A percentile compares a stretch with the other conserved stretches of the same genome.
phyloP scores from a whole-genome alignment of 2,329 filamentous ascomycete genomes.

The Botrytis byssoidea region DNA sequence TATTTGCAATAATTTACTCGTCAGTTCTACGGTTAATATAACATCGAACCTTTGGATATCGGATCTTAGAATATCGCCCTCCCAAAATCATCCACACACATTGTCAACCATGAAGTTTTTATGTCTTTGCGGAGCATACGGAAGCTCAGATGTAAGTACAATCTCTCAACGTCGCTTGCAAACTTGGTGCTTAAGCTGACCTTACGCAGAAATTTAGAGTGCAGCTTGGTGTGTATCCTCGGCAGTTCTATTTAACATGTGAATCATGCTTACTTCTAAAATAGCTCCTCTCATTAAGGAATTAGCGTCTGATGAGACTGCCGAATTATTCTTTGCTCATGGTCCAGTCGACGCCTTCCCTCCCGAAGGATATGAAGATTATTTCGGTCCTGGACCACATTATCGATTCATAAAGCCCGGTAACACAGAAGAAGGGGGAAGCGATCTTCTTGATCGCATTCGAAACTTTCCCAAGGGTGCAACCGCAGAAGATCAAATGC shows the following conservation, averaged over 20 bases:
- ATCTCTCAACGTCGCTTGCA: conserved; percentile 20
- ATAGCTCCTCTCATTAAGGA: conserved; percentile 51
- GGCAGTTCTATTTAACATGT: conserved; percentile 4
- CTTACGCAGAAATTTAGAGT: conserved; percentile 53
- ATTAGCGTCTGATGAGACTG: conserved; percentile 46
- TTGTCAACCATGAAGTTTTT: conserved; percentile 51
- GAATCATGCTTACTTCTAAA: conserved; percentile 23
- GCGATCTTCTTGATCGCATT: conserved; percentile 35
- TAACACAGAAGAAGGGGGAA: conserved; percentile 35
- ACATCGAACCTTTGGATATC: not conserved
- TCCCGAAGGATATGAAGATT: conserved; percentile 54
- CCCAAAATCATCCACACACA: not conserved
- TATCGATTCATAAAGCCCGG: conserved; percentile 55
- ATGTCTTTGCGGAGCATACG: conserved; percentile 57
- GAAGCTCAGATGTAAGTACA: conserved; percentile 51
- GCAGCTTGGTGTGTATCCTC: conserved; percentile 46
- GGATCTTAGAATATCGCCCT: not conserved
- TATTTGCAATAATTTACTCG: not conserved
- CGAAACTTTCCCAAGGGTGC: conserved; percentile 35
- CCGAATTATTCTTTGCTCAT: conserved; percentile 52
- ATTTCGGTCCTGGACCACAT: conserved; percentile 55
- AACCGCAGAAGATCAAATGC: conserved; percentile 36
- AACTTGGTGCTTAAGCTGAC: conserved; percentile 22
- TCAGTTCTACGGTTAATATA: not conserved
- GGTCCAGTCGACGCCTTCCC: conserved; percentile 51